Percentiles rank a stretch among this genome's conserved stretches.
Conservation (phyloP, 2,329 filamentous ascomycete species). For the Trichoderma guizhouense region DNA sequence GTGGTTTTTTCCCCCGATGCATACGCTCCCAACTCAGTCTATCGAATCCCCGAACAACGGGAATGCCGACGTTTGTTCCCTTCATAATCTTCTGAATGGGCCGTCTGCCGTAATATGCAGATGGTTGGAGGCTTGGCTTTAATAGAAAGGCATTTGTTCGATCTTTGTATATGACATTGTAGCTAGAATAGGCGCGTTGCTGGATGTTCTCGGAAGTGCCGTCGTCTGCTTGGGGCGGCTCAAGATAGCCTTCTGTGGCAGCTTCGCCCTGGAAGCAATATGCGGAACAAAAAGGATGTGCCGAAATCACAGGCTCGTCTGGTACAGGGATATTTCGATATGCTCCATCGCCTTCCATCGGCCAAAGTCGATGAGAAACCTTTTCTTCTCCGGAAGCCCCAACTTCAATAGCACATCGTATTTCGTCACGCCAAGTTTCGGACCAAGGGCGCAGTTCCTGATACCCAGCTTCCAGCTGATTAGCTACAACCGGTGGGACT, state of each 20-base stretch:
- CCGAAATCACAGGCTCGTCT: conserved; percentile 44
- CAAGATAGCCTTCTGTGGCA: conserved; percentile 51
- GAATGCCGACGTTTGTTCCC: conserved; percentile 76
- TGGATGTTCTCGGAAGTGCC: conserved; percentile 41
- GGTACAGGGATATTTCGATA: conserved; percentile 21
- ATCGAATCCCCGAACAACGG: conserved; percentile 87
- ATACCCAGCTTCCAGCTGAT: conserved; percentile 90
- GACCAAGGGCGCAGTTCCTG: conserved; percentile 83
- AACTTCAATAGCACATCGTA: conserved; percentile 85
- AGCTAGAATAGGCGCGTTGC: conserved; percentile 63
- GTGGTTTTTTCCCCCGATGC: conserved; percentile 48
- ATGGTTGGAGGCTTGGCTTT: conserved; percentile 80
- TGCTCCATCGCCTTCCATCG: conserved; percentile 44
- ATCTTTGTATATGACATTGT: conserved; percentile 85
- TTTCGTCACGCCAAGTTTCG: conserved; percentile 87
- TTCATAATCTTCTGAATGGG: conserved; percentile 83
- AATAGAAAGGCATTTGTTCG: conserved; percentile 74
- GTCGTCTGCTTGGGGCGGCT: conserved; percentile 29
- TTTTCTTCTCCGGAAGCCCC: conserved; percentile 90
- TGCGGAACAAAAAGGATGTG: conserved; percentile 57
- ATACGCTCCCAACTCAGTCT: conserved; percentile 70
- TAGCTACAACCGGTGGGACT: conserved; percentile 79
- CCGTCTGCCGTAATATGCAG: conserved; percentile 75
- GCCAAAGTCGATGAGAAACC: conserved; percentile 80
- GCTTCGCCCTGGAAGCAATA: conserved; percentile 59